phyloP scores from a whole-genome alignment of 2,329 filamentous ascomycete genomes.

The Sclerotinia nivalis region DNA sequence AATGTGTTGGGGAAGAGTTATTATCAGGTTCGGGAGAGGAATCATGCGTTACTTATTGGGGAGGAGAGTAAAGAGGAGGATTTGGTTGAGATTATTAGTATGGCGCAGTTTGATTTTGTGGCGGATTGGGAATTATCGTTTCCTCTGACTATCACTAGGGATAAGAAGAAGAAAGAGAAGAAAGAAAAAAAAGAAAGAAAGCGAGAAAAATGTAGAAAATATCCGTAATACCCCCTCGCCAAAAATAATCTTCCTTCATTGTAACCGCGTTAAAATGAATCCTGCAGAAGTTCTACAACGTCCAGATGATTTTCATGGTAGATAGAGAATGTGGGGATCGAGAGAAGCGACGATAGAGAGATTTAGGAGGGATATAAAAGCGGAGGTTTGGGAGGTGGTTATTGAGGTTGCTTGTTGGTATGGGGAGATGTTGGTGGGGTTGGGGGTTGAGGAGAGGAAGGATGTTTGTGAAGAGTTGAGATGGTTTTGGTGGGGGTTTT shows the following conservation, averaged over 20 bases:
- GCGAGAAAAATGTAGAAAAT: not conserved
- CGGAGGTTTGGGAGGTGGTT: conserved; percentile 21
- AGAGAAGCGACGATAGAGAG: not conserved
- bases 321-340: conserved; percentile 15
- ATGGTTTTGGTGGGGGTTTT: conserved; percentile 23
- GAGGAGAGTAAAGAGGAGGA: not conserved
- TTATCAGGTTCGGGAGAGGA: conserved; percentile 23
- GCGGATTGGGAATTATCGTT: conserved; percentile 13
- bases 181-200: not conserved
- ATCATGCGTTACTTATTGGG: not conserved
- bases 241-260: conserved; percentile 16
- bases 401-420: conserved; percentile 23
- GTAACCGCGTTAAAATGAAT: conserved; percentile 21
- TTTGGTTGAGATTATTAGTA: not conserved
- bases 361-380: conserved; percentile 22
- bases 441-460: not conserved
- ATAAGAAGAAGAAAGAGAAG: too few species aligned
- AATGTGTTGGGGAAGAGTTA: not conserved
- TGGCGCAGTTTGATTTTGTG: conserved; percentile 21
- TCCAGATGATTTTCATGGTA: not conserved
- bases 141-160: too few species aligned
- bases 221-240: not conserved
- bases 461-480: conserved; percentile 15
- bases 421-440: not conserved
- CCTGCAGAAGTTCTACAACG: not conserved